These are phyloP conservation scores for Phanerodontia chrysosporium DNA, from an alignment of 768 basidiomycete genomes.

Conservation along the genomic window DNA sequence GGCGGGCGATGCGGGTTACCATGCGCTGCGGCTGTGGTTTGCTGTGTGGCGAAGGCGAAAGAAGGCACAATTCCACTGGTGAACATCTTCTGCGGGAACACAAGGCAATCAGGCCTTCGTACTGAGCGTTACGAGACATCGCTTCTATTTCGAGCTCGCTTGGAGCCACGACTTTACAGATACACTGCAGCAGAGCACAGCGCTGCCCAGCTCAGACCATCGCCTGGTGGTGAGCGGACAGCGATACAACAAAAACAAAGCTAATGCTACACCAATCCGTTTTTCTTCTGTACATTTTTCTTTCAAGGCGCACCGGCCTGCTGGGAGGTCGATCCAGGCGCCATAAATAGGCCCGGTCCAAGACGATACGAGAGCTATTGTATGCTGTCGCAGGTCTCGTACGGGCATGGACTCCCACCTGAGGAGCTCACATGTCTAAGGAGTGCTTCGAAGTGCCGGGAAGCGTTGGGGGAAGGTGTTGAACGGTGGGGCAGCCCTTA, in stretches of 20 bases:
- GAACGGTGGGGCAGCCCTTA: not conserved
- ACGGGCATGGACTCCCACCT: slow-evolving; percentile 9
- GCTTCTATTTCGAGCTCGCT: not conserved
- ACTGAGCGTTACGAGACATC: not conserved
- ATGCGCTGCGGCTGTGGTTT: not conserved
- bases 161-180: slow-evolving; percentile 1
- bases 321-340: slow-evolving; percentile 3
- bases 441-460: not conserved
- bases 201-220: slow-evolving; percentile 6
- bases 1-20: not conserved
- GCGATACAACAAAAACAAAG: slow-evolving; percentile 1
- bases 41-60: not conserved
- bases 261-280: slow-evolving; percentile 5
- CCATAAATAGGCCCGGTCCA: slow-evolving; percentile 7
- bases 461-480: not conserved
- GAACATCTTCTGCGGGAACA: too few species aligned
- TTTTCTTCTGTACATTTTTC: too few species aligned
- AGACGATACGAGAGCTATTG: slow-evolving; percentile 1
- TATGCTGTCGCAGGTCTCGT: not conserved
- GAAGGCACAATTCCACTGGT: too few species aligned
- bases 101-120: too few species aligned
- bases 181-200: not conserved
- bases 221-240: slow-evolving; percentile 8
- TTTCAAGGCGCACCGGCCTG: too few species aligned
- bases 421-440: not conserved